Evolutionary conservation across 768 basidiomycete species (phyloP), one percentile per base, ranked within the genome.

Genomic region (Chiua virens): DNA sequence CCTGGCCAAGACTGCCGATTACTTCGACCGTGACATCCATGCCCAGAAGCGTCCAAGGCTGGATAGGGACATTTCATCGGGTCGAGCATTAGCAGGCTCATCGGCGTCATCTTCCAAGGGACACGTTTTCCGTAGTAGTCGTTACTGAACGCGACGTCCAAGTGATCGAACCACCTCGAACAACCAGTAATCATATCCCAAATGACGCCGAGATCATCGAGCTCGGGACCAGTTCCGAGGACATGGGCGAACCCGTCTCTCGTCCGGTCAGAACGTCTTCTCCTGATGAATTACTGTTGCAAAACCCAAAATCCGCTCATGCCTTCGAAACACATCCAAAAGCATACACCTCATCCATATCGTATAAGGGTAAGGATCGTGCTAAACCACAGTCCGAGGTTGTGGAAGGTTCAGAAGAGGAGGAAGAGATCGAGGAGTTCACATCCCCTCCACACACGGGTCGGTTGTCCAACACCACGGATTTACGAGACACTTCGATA

Each of bases 351-450:
- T 32, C 14, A 43, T 5, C 37, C 22, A 35, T 37, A 4, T 40
- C 45, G 22, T 47, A 43, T 14, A 67, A 68, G 38, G 65, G 66
- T 20, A 71, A 64, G 54, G 47, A 45, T 23, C 65, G 55, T 17
- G 59, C 56, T 23, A 41, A 41, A 35, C 58, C 57, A 11, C 13
- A 20, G n/a, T 22, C 43, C 2, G 40, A 55, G 11, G 39, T 61
- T 15, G 59, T 65, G 10, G 53, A 60, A 30, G 57, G 46, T 22
- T 63, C 65, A 7, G 69, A 61, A 52, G 63, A 55, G n/a, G 58
- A 50, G 0, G 66, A 67, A 7, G 53, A 54, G 0, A 67, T 67
- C 8, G 42, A 53, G 13, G 50, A 64, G 11, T 67, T 48, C 42
- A 22, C 47, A 14, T 21, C 55, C 4, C 21, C 59, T 54, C 25